Evolutionary conservation across 148 eudicot species (phyloP), one percentile per base, ranked within the genome.

Genomic region (Diospyros kaki): DNA sequence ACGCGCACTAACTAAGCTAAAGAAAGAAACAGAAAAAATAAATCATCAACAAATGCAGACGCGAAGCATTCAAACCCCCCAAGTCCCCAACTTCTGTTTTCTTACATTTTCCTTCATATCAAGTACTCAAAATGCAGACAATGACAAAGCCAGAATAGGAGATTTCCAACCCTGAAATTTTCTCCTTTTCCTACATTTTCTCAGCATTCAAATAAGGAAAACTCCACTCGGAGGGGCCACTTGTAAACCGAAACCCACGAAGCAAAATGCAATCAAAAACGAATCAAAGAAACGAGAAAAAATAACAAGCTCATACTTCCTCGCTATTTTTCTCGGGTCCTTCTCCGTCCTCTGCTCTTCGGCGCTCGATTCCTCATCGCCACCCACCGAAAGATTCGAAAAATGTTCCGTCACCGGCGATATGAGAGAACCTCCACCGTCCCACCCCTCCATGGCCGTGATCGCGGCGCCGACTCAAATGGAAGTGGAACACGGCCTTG

Each of bases 251-350:
- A 45, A 68, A n/a, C 43, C 66, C 11, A 6, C 5, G 18, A 71
- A 12, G 4, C 14, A 28, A 5, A 39, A 64, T 70, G 50, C 50
- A 18, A 63, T 55, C 66, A 58, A 40, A 3, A 62, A 40, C 52
- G 9, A 55, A 13, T n/a, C 17, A 18, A 0, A 61, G 40, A 75
- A 0, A 41, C 13, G 5, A 44, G 44, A 1, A 2, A 15, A 64
- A 54, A 13, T 40, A 2, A 2, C 11, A 64, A 54, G 12, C 45
- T 9, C 50, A 9, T 82, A 86, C 89, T 75, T 66, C 76, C 89
- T 73, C 10, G 89, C 89, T 4, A 86, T 84, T 9, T 44, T 60
- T 43, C 71, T 76, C 45, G 89, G 87, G 75, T 87, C 84, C 48
- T 71, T 70, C 63, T 81, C 79, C 8, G 64, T 14, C 40, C 12